Evolutionary conservation across 306 rosid genomes (phyloP), one percentile per base, ranked within the genome.

Genomic region (Acmispon strigosus): DNA sequence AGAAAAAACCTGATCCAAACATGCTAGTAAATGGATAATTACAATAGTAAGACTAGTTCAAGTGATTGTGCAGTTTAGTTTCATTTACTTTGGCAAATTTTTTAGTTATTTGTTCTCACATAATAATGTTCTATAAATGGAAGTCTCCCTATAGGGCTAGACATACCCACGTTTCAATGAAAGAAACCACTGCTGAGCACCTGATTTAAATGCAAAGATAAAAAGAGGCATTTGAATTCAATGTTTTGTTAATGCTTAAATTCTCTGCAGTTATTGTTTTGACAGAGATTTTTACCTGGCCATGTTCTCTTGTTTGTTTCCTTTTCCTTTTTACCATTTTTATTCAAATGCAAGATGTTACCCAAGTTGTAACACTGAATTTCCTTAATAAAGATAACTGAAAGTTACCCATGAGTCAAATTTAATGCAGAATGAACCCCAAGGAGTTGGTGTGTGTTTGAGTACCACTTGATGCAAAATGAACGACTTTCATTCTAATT

Each of bases 161-260:
- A 45, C 78, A 66, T 18, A 76, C 10, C 78, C 66, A 65, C 76
- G 68, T 76, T 36, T 42, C 68, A 65, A 10, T 65, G 73, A 81
- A 74, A 71, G 77, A 71, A 81, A 60, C 65, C 81, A 66, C 62
- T 19, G 39, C 37, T 74, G 57, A 69, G 18, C 57, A 37, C 80
- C 51, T 15, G 41, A 61, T 62, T 67, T 80, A 66, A 74, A 74
- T 44, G 67, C 19, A 41, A 52, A 19, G 14, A 43, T 19, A 62
- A 34, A 41, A n/a, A 43, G 63, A 73, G 44, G 54, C 71, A 73
- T 42, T 64, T 64, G 4, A 47, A 24, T 54, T 64, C 43, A 36
- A 6, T 53, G 2, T 6, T 27, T 45, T 48, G 10, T 69, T 62
- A 9, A 60, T 61, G 67, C 66, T 58, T 56, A 56, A 64, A 56